Evolutionary conservation across 352 stramenopile genomes (phyloP), one percentile per base, ranked within the genome.

Genomic region (Phytopythium aichiense): DNA sequence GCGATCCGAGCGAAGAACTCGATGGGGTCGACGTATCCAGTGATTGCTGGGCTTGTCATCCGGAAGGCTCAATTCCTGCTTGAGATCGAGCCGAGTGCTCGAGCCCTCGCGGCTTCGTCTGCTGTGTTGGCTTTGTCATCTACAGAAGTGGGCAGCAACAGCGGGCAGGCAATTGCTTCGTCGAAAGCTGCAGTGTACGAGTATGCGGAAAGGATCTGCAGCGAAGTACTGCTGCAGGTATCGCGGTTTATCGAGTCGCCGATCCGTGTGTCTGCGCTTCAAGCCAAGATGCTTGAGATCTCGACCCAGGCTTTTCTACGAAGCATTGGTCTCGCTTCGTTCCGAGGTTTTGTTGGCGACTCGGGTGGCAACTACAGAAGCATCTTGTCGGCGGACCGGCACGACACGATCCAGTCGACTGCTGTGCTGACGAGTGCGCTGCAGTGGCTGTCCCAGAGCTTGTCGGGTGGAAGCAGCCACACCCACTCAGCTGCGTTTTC

Each of bases 1-100:
- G 87, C 79, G 25, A 93, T 96, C 53, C 81, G 88, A 37, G 83
- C 84, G 15, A 96, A 96, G 59, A 94, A 96, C 54, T 90, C 85
- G 22, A 93, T 91, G 75, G 85, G 84, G 7, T 94, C 81, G 18
- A 92, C 85, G 1, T 96, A 96, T 55, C 72, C 77, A 18, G 72
- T 93, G 18, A 68, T 96, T 15, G 88, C 88, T 12, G 84, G 76
- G 28, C 64, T 93, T 35, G 76, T 96, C 8, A 91, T 95, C 60
- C 76, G 79, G 16, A 95, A 94, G 57, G 88, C 87, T 4, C 76
- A 92, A 25, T 96, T 96, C 60, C 64, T 96, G 54, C 70, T 96
- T 1, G 74, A 77, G 18, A 84, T 96, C 42, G 81, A 94, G 59
- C 88, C 87, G 15, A 93, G 81, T 50, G 64, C 76, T 3, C 88